phyloP scores from a whole-genome alignment of 1,139 yeast species.

The Keqinozyma sinolaborantium region DNA sequence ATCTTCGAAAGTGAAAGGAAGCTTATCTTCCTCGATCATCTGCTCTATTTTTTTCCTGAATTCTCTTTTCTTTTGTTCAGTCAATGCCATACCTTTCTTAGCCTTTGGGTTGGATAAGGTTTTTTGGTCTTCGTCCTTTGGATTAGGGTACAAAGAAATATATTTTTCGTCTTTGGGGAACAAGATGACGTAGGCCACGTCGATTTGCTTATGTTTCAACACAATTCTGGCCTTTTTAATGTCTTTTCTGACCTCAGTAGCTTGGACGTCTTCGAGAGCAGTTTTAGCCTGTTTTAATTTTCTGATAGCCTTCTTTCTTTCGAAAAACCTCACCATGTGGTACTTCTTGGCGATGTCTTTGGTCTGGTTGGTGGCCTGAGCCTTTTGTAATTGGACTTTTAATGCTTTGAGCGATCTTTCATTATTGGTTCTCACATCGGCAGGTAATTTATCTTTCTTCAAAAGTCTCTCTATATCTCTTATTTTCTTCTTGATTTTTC shows the following conservation, averaged over 20 bases:
- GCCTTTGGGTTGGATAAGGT: constrained; percentile 31
- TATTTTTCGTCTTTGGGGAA: constrained; percentile 83
- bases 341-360: constrained; percentile 71
- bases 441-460: constrained; percentile 60
- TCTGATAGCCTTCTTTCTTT: constrained; percentile 81
- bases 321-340: constrained; percentile 93
- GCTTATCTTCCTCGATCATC: constrained; percentile 44
- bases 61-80: constrained; percentile 48
- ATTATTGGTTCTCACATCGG: constrained; percentile 72
- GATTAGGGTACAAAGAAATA: constrained; percentile 66
- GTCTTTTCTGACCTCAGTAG: constrained; percentile 46
- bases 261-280: constrained; percentile 35
- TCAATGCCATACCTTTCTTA: constrained; percentile 41
- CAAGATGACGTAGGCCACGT: constrained; percentile 70
- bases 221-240: constrained; percentile 50
- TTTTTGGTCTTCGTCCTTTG: constrained; percentile 23
- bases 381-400: constrained; percentile 58
- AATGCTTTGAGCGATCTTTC: constrained; percentile 84
- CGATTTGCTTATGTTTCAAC: constrained; percentile 60
- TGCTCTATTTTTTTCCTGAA: constrained; percentile 51
- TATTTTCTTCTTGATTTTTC: constrained; percentile 76
- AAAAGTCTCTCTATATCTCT: constrained; percentile 80
- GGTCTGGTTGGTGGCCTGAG: constrained; percentile 47
- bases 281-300: constrained; percentile 64
- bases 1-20: constrained; percentile 60